These are phyloP conservation scores for Hsuehochloa calcarea DNA, from an alignment of 176 grass and related monocot genomes.

Conservation along the genomic window DNA sequence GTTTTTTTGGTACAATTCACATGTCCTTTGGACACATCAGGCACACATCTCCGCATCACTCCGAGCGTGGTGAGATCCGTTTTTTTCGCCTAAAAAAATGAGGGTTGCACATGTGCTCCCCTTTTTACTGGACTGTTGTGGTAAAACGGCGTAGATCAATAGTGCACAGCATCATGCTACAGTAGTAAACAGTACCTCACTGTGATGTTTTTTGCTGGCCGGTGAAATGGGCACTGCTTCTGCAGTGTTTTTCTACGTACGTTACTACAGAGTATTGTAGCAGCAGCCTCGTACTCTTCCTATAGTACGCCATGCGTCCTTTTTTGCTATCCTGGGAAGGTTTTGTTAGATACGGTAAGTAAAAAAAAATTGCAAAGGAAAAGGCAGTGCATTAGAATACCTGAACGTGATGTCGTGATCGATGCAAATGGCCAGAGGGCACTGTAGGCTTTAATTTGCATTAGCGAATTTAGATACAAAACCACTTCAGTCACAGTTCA, in stretches of 20 bases:
- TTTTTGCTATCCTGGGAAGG: background rate
- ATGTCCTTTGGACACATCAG: background rate
- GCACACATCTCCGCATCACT: background rate
- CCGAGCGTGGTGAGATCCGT: background rate
- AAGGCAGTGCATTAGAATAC: background rate
- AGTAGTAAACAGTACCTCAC: too few relatives aligned
- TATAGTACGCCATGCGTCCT: too few relatives aligned
- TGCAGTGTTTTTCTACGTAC: too few relatives aligned
- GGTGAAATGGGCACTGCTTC: too few relatives aligned
- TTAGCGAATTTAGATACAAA: background rate
- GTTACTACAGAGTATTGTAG: too few relatives aligned
- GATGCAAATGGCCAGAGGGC: background rate
- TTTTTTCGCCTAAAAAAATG: background rate
- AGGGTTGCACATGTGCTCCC: background rate
- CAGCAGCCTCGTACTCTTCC: too few relatives aligned
- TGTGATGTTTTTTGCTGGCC: too few relatives aligned
- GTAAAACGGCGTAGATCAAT: too few relatives aligned
- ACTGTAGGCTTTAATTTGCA: background rate
- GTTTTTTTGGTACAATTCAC: background rate
- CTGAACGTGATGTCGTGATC: background rate
- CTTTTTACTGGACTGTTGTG: background rate
- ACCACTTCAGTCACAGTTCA: too few relatives aligned
- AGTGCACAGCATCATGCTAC: too few relatives aligned
- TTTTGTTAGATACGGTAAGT: background rate
- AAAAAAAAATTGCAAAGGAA: background rate